These are phyloP conservation scores for Melanogaster broomeanus DNA, from an alignment of 768 basidiomycete genomes.

Conservation along the genomic window DNA sequence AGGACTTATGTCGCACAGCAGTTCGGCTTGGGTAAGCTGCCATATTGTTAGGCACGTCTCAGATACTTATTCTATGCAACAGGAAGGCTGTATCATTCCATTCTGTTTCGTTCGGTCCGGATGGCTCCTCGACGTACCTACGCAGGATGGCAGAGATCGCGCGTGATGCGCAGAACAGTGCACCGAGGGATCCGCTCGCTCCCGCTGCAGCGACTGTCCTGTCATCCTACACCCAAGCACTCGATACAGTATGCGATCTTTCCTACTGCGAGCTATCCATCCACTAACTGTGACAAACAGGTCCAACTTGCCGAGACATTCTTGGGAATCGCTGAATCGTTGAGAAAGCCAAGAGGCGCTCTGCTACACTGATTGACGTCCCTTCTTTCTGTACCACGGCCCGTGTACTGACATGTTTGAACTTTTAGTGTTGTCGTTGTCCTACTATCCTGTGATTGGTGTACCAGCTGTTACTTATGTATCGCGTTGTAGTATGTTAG, in stretches of 20 bases:
- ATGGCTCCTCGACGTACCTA: constrained; percentile 27
- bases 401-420: too few relatives aligned
- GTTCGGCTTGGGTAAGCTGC: constrained; percentile 43
- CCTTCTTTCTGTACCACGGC: too few relatives aligned
- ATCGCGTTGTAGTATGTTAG: too few relatives aligned
- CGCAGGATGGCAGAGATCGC: constrained; percentile 57
- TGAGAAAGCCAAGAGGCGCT: constrained; percentile 56
- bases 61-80: not conserved
- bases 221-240: constrained; percentile 52
- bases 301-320: constrained; percentile 59
- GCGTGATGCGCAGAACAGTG: constrained; percentile 43
- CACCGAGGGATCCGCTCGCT: constrained; percentile 40
- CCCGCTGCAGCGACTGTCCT: constrained; percentile 34
- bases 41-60: rapidly evolving
- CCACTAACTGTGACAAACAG: constrained; percentile 27
- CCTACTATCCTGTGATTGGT: too few relatives aligned
- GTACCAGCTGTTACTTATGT: too few relatives aligned
- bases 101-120: constrained; percentile 54
- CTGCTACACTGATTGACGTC: constrained; percentile 34
- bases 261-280: too few relatives aligned
- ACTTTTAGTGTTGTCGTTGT: too few relatives aligned
- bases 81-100: constrained; percentile 62
- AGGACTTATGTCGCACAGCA: constrained; percentile 43
- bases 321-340: constrained; percentile 56
- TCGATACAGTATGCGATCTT: constrained; percentile 46